phyloP scores from a whole-genome alignment of 2,329 filamentous ascomycete genomes.

The Cercospora janseana region DNA sequence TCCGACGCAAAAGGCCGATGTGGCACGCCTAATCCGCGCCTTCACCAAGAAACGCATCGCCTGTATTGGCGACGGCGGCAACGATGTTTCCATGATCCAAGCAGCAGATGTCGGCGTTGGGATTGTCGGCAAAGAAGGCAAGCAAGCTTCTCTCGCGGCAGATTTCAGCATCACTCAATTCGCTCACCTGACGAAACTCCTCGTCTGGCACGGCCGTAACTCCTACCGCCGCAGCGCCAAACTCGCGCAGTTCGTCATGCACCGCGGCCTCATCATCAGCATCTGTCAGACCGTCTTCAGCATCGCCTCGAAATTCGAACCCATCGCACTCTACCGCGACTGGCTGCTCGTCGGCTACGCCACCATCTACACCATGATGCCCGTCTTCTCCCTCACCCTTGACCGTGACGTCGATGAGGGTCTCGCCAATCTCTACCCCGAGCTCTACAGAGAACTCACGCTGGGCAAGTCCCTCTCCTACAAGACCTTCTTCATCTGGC shows the following conservation, averaged over 20 bases:
- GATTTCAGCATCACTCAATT: slow-evolving; percentile 98
- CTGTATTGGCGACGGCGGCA: slow-evolving; percentile 96
- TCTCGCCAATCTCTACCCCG: slow-evolving; percentile 90
- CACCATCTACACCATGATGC: slow-evolving; percentile 89
- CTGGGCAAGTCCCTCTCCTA: slow-evolving; percentile 83
- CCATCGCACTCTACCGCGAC: slow-evolving; percentile 90
- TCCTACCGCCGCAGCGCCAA: slow-evolving; percentile 96
- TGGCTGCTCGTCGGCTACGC: slow-evolving; percentile 97
- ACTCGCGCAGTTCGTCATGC: slow-evolving; percentile 95
- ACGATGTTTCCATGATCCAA: slow-evolving; percentile 99
- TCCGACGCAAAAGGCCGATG: slow-evolving; percentile 92
- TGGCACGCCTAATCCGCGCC: slow-evolving; percentile 84
- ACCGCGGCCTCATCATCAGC: slow-evolving; percentile 89
- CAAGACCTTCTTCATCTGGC: slow-evolving; percentile 95
- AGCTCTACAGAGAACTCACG: slow-evolving; percentile 97
- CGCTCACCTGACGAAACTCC: slow-evolving; percentile 86
- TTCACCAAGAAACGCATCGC: slow-evolving; percentile 93
- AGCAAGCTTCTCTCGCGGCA: slow-evolving; percentile 89
- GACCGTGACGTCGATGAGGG: slow-evolving; percentile 94
- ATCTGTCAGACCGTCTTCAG: slow-evolving; percentile 98
- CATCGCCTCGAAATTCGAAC: slow-evolving; percentile 88
- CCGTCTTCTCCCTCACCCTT: slow-evolving; percentile 88
- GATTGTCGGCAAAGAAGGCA: slow-evolving; percentile 96
- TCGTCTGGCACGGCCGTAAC: slow-evolving; percentile 99
- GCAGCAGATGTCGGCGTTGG: slow-evolving; percentile 96